Evolutionary conservation across 2,329 filamentous ascomycete genomes (phyloP).

Genomic region (Fonsecaea nubica): DNA sequence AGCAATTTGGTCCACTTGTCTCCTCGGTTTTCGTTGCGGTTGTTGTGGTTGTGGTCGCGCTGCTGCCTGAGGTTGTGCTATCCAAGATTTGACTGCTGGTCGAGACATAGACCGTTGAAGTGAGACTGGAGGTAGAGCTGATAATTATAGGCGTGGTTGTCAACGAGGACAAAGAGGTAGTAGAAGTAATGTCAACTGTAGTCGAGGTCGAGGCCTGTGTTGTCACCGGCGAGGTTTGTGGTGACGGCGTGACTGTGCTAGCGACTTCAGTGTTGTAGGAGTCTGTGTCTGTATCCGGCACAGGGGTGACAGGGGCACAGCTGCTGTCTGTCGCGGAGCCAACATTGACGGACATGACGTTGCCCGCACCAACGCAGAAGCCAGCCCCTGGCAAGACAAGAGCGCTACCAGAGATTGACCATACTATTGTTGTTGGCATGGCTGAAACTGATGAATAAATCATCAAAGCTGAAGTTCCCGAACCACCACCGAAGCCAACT

Average conservation of each 20-base stretch:
- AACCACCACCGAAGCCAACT: constrained; percentile 12
- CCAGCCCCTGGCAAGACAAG: constrained; percentile 19
- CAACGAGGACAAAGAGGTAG: background rate
- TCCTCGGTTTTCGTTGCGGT: constrained; percentile 13
- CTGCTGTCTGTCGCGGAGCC: constrained; percentile 12
- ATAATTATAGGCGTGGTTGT: background rate
- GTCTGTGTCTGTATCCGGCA: constrained; percentile 15
- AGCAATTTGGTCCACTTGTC: constrained; percentile 20
- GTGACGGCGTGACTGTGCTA: constrained; percentile 12
- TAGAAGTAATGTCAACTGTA: constrained; percentile 4
- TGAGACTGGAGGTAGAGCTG: background rate
- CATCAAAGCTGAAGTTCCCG: constrained; percentile 12
- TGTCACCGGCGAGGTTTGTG: constrained; percentile 11
- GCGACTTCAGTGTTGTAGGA: constrained; percentile 18
- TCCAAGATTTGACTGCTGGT: background rate
- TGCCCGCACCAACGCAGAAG: constrained; percentile 16
- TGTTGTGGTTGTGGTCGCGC: constrained; percentile 8
- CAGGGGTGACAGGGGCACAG: constrained; percentile 17
- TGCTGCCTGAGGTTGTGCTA: constrained; percentile 7
- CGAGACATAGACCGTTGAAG: constrained; percentile 11
- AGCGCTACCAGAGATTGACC: constrained; percentile 15
- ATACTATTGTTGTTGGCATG: constrained; percentile 18
- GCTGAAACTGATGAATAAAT: constrained; percentile 18
- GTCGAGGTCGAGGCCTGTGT: constrained; percentile 7
- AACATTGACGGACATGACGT: constrained; percentile 17